These are phyloP conservation scores for Purshia tridentata DNA, from an alignment of 306 rosid genomes.

Conservation along the genomic window DNA sequence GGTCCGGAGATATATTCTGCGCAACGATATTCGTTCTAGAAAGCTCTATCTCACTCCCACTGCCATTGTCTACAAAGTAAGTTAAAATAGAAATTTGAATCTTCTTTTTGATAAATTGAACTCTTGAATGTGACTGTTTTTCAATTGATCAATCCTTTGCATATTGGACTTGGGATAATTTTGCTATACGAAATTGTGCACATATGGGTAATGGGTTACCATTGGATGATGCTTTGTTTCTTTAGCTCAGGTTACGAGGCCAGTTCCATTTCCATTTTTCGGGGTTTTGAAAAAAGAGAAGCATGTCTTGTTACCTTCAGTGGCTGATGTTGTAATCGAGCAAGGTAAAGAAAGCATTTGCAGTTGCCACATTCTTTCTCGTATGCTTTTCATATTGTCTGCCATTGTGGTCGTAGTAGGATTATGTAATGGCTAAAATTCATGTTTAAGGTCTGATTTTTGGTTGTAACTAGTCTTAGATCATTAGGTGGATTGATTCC, in stretches of 20 bases:
- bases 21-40: conserved; percentile 69
- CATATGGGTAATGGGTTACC: conserved; percentile 12
- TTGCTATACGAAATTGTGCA: neutral
- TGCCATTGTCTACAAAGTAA: conserved; percentile 76
- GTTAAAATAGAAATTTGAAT: neutral
- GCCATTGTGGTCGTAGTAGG: neutral
- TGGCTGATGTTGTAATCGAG: conserved; percentile 83
- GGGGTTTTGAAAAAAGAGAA: conserved; percentile 87
- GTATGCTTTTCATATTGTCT: neutral
- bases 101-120: neutral
- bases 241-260: conserved; percentile 67
- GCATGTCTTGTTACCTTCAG: conserved; percentile 79
- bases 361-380: too few relatives aligned
- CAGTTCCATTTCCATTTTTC: conserved; percentile 88
- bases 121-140: neutral
- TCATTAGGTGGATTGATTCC: neutral
- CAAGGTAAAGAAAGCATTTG: conserved; percentile 53
- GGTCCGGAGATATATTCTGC: conserved; percentile 58
- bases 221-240: conserved; percentile 23
- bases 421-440: too few relatives aligned
- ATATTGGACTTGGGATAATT: neutral
- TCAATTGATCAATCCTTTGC: neutral
- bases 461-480: too few relatives aligned
- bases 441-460: neutral
- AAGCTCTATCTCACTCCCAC: conserved; percentile 74